Conservation (phyloP, 768 basidiomycete species). For the Boletus subcaerulescens region DNA sequence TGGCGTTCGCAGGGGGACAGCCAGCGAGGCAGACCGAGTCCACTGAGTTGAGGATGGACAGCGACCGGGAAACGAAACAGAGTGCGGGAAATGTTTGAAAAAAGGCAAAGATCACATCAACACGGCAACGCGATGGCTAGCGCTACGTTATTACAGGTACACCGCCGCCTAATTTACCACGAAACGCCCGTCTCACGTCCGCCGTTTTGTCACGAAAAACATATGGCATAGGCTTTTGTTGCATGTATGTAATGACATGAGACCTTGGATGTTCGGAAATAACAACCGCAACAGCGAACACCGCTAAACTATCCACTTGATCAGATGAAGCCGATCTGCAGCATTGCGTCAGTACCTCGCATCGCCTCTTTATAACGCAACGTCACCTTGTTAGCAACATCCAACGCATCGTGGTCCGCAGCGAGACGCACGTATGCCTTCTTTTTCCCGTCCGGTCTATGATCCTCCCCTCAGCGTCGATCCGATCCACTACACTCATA, state of each 20-base stretch:
- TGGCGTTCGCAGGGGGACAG: conserved; percentile 2
- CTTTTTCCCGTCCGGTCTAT: conserved; percentile 96
- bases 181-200: too few relatives aligned
- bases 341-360: background rate
- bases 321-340: conserved; percentile 89
- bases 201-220: too few relatives aligned
- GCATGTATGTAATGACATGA: background rate
- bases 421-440: conserved; percentile 98
- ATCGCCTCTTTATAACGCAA: background rate
- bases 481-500: background rate
- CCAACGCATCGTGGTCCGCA: conserved; percentile 93
- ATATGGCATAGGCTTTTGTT: too few relatives aligned
- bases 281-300: too few relatives aligned
- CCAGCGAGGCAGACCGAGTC: conserved; percentile 3
- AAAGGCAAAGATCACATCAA: conserved; percentile 15
- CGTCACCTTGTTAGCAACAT: conserved; percentile 93
- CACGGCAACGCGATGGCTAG: conserved; percentile 7
- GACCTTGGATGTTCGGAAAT: background rate
- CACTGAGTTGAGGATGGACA: conserved; percentile 1
- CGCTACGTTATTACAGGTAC: too few relatives aligned
- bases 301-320: background rate
- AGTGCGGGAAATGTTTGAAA: conserved; percentile 8
- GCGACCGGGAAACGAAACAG: background rate
- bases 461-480: background rate
- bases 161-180: too few relatives aligned